A percentile compares a stretch with the other conserved stretches of the same genome.
phyloP scores from a whole-genome alignment of 2,329 filamentous ascomycete genomes.

The Periconia sp. region DNA sequence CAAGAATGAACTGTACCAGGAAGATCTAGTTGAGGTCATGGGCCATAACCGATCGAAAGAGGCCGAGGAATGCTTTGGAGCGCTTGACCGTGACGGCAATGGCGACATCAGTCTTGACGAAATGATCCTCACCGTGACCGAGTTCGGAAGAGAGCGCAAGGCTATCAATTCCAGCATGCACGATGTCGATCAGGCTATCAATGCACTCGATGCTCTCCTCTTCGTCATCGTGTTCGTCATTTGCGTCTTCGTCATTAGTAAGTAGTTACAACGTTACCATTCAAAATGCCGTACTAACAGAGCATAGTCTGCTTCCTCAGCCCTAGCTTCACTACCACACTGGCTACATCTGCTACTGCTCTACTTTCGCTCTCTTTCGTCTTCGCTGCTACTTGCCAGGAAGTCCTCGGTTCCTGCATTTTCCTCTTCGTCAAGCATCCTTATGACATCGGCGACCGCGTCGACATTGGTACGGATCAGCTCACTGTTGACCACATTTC shows the following conservation, averaged over 20 bases:
- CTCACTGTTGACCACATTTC: conserved; percentile 93
- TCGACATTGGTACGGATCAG: conserved; percentile 75
- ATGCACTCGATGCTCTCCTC: conserved; percentile 86
- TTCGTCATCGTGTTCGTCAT: conserved; percentile 81
- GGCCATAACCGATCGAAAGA: conserved; percentile 75
- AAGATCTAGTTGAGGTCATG: conserved; percentile 88
- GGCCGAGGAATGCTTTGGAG: conserved; percentile 82
- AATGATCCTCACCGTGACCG: conserved; percentile 86
- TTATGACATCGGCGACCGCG: conserved; percentile 92
- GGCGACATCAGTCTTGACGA: conserved; percentile 95
- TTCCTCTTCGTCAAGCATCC: conserved; percentile 99
- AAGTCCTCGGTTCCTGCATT: conserved; percentile 97
- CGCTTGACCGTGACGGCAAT: conserved; percentile 85
- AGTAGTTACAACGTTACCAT: conserved; percentile 42
- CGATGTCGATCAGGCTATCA: conserved; percentile 93
- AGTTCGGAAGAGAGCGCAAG: conserved; percentile 85
- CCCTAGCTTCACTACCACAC: conserved; percentile 80
- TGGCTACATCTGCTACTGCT: conserved; percentile 89
- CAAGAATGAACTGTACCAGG: conserved; percentile 75
- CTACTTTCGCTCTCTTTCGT: conserved; percentile 96
- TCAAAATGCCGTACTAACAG: too few relatives aligned
- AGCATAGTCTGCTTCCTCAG: conserved; percentile 80
- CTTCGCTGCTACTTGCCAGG: conserved; percentile 88
- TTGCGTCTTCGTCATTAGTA: conserved; percentile 81
- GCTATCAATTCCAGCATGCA: conserved; percentile 93